Evolutionary conservation across 2,329 filamentous ascomycete species (phyloP), one percentile per base, ranked within the genome.

Genomic region (Trichoderma sp.): DNA sequence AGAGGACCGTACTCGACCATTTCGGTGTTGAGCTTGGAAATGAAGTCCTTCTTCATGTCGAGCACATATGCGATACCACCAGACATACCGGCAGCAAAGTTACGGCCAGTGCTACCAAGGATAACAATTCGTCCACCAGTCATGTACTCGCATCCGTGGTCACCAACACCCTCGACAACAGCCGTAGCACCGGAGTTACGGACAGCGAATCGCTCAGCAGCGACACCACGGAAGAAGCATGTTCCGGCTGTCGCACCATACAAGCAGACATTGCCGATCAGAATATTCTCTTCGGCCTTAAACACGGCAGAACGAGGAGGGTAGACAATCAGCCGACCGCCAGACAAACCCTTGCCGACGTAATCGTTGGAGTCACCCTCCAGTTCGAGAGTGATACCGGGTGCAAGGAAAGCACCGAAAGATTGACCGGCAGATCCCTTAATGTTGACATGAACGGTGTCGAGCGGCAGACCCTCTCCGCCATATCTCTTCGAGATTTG

Each of bases 61-160:
- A 98, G 91, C 72, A 98, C 91, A 81, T 98, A 98, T 21, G 95
- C 95, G 81, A 98, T 98, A 88, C 96, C 96, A 82, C 96, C 96
- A 81, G 95, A 98, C 96, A 98, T 98, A 89, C 96, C 96, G 77
- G 96, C 96, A 80, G 95, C 96, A 82, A 98, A 98, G 89, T 98
- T 98, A 80, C 96, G 95, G 63, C 96, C 96, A 82, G 95, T 98
- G 81, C 91, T 91, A 75, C 96, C 96, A 65, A 98, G 90, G 81
- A 97, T 90, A 78, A 98, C 87, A 68, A 98, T 89, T 82, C 95
- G 94, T 83, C 96, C 96, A 83, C 96, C 96, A 81, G 96, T 98
- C 96, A 98, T 98, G 90, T 98, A 98, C 89, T 98, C 96, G 83
- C 95, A 98, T 77, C 95, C 94, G 84, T 98, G 96, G 84, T 98